Conservation (phyloP, 2,329 filamentous ascomycete genomes). For the Leptosphaerulina australis region DNA sequence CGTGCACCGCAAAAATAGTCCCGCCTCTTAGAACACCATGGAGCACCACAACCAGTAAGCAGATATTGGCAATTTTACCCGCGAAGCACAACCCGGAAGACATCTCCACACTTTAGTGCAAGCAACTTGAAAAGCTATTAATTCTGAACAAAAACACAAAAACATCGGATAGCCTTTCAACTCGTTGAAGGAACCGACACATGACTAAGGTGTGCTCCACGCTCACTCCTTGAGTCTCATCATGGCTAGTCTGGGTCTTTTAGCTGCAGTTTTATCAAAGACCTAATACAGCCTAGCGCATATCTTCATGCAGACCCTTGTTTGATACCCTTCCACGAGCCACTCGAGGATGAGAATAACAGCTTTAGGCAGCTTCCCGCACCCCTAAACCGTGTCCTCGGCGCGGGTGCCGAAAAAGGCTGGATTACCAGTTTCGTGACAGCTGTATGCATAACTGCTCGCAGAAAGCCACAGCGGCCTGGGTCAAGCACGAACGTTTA, state of each 20-base stretch:
- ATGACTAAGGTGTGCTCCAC: constrained; percentile 34
- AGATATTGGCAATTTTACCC: neutral
- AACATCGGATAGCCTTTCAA: neutral
- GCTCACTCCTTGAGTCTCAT: constrained; percentile 9
- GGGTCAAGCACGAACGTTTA: constrained; percentile 33
- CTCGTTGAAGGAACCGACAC: constrained; percentile 4
- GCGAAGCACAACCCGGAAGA: neutral
- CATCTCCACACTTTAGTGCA: neutral
- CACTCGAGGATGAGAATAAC: constrained; percentile 45
- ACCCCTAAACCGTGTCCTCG: constrained; percentile 32
- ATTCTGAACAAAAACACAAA: too few relatives aligned
- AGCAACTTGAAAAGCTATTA: constrained; percentile 5
- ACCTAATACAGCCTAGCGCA: constrained; percentile 35
- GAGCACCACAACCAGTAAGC: neutral
- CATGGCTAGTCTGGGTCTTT: constrained; percentile 18
- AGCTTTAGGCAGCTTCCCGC: constrained; percentile 34
- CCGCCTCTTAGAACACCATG: neutral
- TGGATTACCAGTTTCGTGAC: constrained; percentile 21
- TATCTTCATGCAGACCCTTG: constrained; percentile 35
- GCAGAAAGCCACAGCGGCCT: constrained; percentile 20
- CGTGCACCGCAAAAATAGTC: neutral
- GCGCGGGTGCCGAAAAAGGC: constrained; percentile 32
- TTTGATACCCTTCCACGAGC: constrained; percentile 24
- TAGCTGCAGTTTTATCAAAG: constrained; percentile 42
- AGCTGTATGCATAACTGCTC: constrained; percentile 35